phyloP scores from a whole-genome alignment of 768 basidiomycete genomes.

The Strobilomyces echinocephalus region DNA sequence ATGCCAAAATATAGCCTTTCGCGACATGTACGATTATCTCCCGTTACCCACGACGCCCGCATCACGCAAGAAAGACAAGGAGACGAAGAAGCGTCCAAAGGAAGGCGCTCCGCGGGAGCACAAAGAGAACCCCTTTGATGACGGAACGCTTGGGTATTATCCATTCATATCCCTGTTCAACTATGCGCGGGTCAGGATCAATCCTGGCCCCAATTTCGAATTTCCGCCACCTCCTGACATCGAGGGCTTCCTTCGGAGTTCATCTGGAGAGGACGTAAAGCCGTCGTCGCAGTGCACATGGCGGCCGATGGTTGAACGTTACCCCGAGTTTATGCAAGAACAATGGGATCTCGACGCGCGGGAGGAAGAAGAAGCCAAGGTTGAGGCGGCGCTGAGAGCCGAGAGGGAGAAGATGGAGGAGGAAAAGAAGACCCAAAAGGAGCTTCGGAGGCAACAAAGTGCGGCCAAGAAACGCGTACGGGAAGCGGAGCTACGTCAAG shows the following conservation, averaged over 20 bases:
- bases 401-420: slow-evolving; percentile 43
- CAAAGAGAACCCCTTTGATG: slow-evolving; percentile 83
- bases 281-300: slow-evolving; percentile 44
- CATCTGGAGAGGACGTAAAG: slow-evolving; percentile 30
- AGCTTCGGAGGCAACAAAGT: slow-evolving; percentile 47
- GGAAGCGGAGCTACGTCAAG: slow-evolving; percentile 26
- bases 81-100: slow-evolving; percentile 53
- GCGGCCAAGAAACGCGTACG: slow-evolving; percentile 50
- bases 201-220: slow-evolving; percentile 85
- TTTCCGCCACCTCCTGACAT: slow-evolving; percentile 77
- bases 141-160: slow-evolving; percentile 93
- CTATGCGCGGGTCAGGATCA: slow-evolving; percentile 75
- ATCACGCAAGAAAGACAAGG: slow-evolving; percentile 56
- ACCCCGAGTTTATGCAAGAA: slow-evolving; percentile 78
- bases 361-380: slow-evolving; percentile 67
- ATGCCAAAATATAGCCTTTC: slow-evolving; percentile 77
- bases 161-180: slow-evolving; percentile 93
- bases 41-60: slow-evolving; percentile 66
- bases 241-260: slow-evolving; percentile 51
- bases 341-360: slow-evolving; percentile 71
- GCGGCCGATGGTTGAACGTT: slow-evolving; percentile 81
- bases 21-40: slow-evolving; percentile 84
- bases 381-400: slow-evolving; percentile 36
- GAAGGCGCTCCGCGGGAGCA: slow-evolving; percentile 66
- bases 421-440: slow-evolving; percentile 38